A percentile compares a stretch with the other conserved stretches of the same genome.
Evolutionary conservation across 495 filamentous ascomycete species (phyloP).

Genomic region (Parathielavia hyrcaniae): DNA sequence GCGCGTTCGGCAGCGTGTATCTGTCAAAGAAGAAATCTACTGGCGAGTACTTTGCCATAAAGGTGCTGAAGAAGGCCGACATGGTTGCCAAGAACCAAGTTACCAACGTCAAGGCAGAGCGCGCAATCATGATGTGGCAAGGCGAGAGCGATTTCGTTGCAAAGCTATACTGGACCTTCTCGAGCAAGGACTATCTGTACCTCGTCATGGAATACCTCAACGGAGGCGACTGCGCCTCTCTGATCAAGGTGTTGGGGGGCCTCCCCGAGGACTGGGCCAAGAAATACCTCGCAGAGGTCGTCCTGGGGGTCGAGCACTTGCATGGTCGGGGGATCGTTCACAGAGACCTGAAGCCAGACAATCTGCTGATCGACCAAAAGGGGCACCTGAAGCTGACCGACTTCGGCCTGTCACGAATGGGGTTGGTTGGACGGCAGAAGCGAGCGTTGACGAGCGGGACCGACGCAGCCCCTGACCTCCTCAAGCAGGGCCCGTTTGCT

Average conservation of each 20-base stretch:
- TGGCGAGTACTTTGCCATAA: slow-evolving; percentile 96
- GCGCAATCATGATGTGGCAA: slow-evolving; percentile 99
- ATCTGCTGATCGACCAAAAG: slow-evolving; percentile 92
- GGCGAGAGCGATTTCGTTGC: slow-evolving; percentile 98
- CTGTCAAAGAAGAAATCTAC: slow-evolving; percentile 97
- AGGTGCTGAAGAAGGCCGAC: slow-evolving; percentile 96
- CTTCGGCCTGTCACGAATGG: slow-evolving; percentile 96
- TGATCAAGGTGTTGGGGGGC: slow-evolving; percentile 87
- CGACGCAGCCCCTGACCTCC: slow-evolving; percentile 79
- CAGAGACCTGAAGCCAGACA: slow-evolving; percentile 94
- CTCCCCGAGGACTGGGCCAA: slow-evolving; percentile 95
- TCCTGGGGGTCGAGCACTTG: slow-evolving; percentile 90
- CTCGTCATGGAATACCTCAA: slow-evolving; percentile 99
- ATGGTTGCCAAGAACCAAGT: slow-evolving; percentile 99
- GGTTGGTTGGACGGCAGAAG: slow-evolving; percentile 91
- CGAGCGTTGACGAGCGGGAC: slow-evolving; percentile 73
- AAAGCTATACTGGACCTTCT: slow-evolving; percentile 98
- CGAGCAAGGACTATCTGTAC: slow-evolving; percentile 98
- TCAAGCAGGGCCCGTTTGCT: slow-evolving; percentile 87
- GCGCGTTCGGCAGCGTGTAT: slow-evolving; percentile 96
- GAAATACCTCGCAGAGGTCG: slow-evolving; percentile 92
- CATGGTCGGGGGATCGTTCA: slow-evolving; percentile 93
- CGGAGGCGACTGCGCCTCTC: slow-evolving; percentile 91
- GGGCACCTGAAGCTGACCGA: slow-evolving; percentile 96
- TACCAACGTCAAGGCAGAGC: slow-evolving; percentile 96